A percentile compares a stretch with the other conserved stretches of the same genome.
phyloP scores from a whole-genome alignment of 306 rosid genomes.

The Fragaria ananassa region DNA sequence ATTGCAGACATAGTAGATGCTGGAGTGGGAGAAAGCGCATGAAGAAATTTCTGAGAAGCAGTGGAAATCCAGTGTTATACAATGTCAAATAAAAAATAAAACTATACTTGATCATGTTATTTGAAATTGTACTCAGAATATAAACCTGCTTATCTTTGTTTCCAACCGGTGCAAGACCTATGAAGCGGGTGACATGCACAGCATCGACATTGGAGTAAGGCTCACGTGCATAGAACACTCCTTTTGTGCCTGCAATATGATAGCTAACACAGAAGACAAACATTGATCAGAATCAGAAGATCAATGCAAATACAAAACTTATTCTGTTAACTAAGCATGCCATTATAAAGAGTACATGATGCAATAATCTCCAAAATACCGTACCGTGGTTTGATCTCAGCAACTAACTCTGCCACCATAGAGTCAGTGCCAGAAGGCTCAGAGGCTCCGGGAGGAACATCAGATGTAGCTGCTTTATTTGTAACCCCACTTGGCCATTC shows the following conservation, averaged over 20 bases:
- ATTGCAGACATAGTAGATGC: slow-evolving; percentile 78
- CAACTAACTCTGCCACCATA: slow-evolving; percentile 66
- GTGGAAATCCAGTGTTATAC: slow-evolving; percentile 21
- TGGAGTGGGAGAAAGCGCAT: slow-evolving; percentile 91
- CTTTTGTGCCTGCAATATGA: slow-evolving; percentile 89
- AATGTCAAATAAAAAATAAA: slow-evolving; percentile 2
- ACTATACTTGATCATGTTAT: not conserved
- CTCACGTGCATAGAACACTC: slow-evolving; percentile 79
- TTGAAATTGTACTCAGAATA: not conserved
- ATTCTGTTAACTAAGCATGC: not conserved
- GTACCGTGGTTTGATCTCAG: slow-evolving; percentile 94
- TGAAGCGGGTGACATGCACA: slow-evolving; percentile 87
- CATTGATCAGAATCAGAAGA: slow-evolving; percentile 23
- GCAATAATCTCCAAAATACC: slow-evolving; percentile 20
- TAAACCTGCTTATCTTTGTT: slow-evolving; percentile 90
- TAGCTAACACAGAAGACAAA: slow-evolving; percentile 52
- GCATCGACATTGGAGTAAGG: slow-evolving; percentile 85
- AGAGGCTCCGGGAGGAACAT: slow-evolving; percentile 57
- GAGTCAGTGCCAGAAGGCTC: slow-evolving; percentile 62
- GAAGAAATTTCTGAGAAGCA: slow-evolving; percentile 86
- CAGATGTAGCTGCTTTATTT: slow-evolving; percentile 48
- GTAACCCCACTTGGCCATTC: slow-evolving; percentile 88
- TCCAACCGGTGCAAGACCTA: slow-evolving; percentile 93
- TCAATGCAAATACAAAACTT: not conserved
- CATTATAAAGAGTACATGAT: not conserved